Evolutionary conservation across 495 filamentous ascomycete genomes (phyloP).

Genomic region (Daldinia grandis): DNA sequence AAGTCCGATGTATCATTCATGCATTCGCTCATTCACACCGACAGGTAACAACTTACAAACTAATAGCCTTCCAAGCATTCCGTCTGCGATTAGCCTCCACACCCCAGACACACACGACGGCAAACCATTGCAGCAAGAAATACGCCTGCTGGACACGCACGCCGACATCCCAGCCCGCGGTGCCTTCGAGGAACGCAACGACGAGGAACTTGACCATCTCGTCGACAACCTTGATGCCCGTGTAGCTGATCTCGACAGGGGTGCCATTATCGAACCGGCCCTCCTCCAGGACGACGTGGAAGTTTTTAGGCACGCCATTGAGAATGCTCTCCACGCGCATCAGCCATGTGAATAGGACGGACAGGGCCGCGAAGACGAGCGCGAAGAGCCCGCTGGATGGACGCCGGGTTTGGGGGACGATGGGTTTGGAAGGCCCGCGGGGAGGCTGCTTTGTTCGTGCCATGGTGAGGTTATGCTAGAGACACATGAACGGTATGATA

Average conservation of each 20-base stretch:
- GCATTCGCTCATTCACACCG: too few relatives aligned
- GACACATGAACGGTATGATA: not conserved
- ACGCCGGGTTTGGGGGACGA: constrained; percentile 18
- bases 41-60: constrained; percentile 41
- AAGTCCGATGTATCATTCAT: not conserved
- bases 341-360: constrained; percentile 20
- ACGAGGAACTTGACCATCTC: constrained; percentile 31
- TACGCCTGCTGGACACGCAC: constrained; percentile 36
- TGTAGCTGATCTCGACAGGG: constrained; percentile 38
- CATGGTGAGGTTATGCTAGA: not conserved
- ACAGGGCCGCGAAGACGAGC: constrained; percentile 16
- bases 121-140: constrained; percentile 41
- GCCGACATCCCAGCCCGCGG: constrained; percentile 33
- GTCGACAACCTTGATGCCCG: constrained; percentile 39
- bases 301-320: constrained; percentile 29
- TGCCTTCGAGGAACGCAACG: constrained; percentile 35
- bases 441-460: not conserved
- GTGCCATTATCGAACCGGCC: constrained; percentile 30
- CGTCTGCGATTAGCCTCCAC: constrained; percentile 43
- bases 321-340: constrained; percentile 41
- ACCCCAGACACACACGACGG: constrained; percentile 43
- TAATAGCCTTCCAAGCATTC: constrained; percentile 40
- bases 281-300: constrained; percentile 22
- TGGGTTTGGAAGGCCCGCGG: not conserved
- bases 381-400: constrained; percentile 39